These are phyloP conservation scores for Corylus avellana DNA, from an alignment of 306 rosid species.

Conservation along the genomic window DNA sequence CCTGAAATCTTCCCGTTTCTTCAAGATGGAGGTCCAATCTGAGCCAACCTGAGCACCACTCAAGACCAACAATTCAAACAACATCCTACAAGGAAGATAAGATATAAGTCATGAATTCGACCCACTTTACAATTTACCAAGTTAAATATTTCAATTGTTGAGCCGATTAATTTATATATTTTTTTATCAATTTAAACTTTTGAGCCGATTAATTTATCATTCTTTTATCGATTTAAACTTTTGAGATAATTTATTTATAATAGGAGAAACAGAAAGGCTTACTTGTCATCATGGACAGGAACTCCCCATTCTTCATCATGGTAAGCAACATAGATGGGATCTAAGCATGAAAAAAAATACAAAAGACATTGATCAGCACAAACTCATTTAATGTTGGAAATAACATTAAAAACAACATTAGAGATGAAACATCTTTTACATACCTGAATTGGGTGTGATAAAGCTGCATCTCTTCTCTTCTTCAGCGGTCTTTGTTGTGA, in stretches of 20 bases:
- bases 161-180: no score
- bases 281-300: constrained; percentile 97
- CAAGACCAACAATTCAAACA: constrained; percentile 82
- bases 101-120: no score
- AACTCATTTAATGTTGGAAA: constrained; percentile 3
- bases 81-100: constrained; percentile 49
- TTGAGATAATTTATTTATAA: no score
- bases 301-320: constrained; percentile 99
- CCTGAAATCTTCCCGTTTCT: constrained; percentile 89
- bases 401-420: background rate
- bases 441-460: constrained; percentile 92
- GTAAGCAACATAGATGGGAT: constrained; percentile 93
- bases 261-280: constrained; percentile 34
- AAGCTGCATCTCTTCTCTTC: constrained; percentile 91
- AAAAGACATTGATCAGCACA: constrained; percentile 3
- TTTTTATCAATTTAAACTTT: no score
- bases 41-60: constrained; percentile 99
- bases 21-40: constrained; percentile 95
- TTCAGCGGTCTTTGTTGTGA: constrained; percentile 37
- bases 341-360: constrained; percentile 36
- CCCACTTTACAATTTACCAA: no score
- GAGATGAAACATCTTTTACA: background rate
- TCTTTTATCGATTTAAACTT: no score
- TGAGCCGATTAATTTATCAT: no score
- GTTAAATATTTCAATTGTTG: no score